Base-by-base conservation (phyloP, 371 early-diverging fungal species). In the Zancudomyces culisetae region DNA sequence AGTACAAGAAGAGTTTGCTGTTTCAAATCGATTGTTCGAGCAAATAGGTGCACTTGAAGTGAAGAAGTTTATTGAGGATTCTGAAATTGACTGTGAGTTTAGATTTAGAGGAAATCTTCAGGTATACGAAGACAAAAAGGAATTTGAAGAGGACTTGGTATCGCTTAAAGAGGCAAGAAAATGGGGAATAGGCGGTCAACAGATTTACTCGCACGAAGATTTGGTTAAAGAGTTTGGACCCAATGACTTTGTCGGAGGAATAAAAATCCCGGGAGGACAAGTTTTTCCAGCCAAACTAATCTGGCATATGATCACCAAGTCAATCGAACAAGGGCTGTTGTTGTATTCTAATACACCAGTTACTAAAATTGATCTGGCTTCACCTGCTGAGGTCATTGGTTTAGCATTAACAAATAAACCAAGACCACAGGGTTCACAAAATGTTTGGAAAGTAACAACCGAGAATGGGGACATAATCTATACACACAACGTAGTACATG, bases 281-380 rank as follows among this genome's bases (percentile, higher is more conserved):
- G 28, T 59, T 12, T 59, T 42, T 42, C 59, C 59, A 8, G 54
- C 54, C 20, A 59, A 51, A 42, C 26, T 59, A 10, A 52, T 59
- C 1, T 54, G 54, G 51, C 24, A n/a, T 41, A 23, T 59, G 41
- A 24, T 59, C 3, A 39, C 43, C 12, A 15, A 49, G 29, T 40
- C 59, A 1, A 41, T 59, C 8, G 51, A 30, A 28, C 8, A 18
- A 1, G 59, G 59, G 1, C 49, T 59, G 13, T 47, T 54, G n/a
- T 47, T 59, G 6, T 55, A 59, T 20, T 49, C 55, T 12, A 21
- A 55, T 49, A 55, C 59, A 6, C 59, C 59, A 19, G 59, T 59
- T 19, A 54, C 43, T 2, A 22, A 45, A 20, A 54, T 59, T 19
- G 41, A 18, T 2, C 19, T 21, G 27, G 50, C 50, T 29, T 29